Conservation (phyloP, 305 asterid genomes). For the Fraxinus xanthoxyloides region DNA sequence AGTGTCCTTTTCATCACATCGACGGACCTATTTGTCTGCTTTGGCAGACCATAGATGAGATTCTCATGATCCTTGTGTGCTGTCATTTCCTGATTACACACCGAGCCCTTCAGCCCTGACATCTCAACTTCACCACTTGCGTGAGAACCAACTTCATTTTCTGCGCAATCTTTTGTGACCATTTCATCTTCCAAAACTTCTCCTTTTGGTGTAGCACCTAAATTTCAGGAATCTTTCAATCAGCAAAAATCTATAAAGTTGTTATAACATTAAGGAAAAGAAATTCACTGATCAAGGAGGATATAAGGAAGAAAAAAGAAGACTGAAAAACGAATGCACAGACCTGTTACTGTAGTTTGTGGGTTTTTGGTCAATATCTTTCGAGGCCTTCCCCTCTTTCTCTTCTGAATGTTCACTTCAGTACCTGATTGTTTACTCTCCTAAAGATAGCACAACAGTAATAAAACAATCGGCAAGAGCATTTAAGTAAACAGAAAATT, state of each 20-base stretch:
- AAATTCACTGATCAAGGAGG: background rate
- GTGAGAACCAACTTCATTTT: constrained; percentile 24
- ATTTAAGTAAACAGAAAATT: background rate
- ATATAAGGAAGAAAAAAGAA: background rate
- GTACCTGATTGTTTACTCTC: constrained; percentile 28
- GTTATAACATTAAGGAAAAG: background rate
- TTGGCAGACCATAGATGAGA: constrained; percentile 18
- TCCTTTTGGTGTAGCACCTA: constrained; percentile 27
- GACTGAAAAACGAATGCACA: constrained; percentile 12
- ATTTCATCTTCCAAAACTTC: constrained; percentile 24
- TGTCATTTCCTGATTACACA: constrained; percentile 21
- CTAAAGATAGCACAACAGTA: constrained; percentile 29
- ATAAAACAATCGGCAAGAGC: background rate
- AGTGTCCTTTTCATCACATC: constrained; percentile 18
- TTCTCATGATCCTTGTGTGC: constrained; percentile 24
- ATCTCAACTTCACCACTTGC: constrained; percentile 22
- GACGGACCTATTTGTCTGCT: constrained; percentile 27
- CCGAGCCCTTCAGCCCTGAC: constrained; percentile 19
- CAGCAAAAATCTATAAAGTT: constrained; percentile 12
- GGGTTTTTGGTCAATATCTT: constrained; percentile 19
- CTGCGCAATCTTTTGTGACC: constrained; percentile 25
- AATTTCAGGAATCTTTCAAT: background rate
- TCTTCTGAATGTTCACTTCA: constrained; percentile 30
- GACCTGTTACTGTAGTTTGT: constrained; percentile 35
- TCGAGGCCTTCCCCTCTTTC: constrained; percentile 60